phyloP scores from a whole-genome alignment of 1,139 yeast genomes.

The Hansenula anomala region DNA sequence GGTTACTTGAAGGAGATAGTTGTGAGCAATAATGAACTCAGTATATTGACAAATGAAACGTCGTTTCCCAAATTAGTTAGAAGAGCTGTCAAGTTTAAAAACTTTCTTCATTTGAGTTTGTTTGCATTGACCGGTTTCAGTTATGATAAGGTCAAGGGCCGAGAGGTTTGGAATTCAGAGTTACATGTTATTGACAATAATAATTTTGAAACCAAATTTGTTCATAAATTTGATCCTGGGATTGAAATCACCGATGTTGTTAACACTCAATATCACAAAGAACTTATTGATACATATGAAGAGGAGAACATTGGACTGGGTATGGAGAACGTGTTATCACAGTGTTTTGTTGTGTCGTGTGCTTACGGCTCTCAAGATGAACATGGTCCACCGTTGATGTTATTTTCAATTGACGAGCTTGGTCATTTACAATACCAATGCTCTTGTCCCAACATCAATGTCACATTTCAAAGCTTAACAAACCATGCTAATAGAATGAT shows the following conservation, averaged over 20 bases:
- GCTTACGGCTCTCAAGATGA: conserved; percentile 16
- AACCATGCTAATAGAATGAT: conserved; percentile 19
- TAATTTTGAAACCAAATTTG: conserved; percentile 12
- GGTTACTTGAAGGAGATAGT: conserved; percentile 1
- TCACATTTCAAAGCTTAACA: conserved; percentile 12
- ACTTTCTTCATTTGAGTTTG: conserved; percentile 16
- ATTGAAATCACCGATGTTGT: conserved; percentile 20
- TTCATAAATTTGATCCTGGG: conserved; percentile 13
- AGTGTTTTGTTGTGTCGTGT: conserved; percentile 22
- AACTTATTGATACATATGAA: conserved; percentile 16
- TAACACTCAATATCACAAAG: conserved; percentile 15
- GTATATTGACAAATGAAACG: conserved; percentile 8
- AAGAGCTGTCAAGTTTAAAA: conserved; percentile 17
- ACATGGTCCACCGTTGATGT: conserved; percentile 13
- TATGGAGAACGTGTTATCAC: conserved; percentile 19
- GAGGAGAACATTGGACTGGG: conserved; percentile 18
- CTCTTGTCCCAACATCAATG: conserved; percentile 8
- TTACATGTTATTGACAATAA: conserved; percentile 21
- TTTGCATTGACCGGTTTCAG: conserved; percentile 13
- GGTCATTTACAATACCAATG: conserved; percentile 19
- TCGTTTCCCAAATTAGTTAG: conserved; percentile 9
- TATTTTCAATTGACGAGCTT: conserved; percentile 20
- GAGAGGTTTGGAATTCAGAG: conserved; percentile 11
- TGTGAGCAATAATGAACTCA: neutral
- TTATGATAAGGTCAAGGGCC: conserved; percentile 3